These are phyloP conservation scores for Phaeosphaeriaceae sp. DNA, from an alignment of 2,329 filamentous ascomycete genomes.

Conservation along the genomic window DNA sequence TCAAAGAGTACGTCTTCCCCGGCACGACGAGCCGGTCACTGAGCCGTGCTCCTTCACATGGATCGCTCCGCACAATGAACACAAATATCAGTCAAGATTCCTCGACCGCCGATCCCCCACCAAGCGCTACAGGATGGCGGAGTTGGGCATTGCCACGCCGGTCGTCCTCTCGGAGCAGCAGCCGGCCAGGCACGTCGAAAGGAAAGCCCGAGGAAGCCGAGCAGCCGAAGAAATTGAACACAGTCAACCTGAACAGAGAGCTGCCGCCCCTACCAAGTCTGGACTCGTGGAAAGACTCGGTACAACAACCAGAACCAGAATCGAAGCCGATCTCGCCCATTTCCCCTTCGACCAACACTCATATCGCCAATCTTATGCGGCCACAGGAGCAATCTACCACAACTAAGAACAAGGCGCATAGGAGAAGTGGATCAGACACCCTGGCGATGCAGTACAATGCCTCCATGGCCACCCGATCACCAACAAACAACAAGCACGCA, in stretches of 20 bases:
- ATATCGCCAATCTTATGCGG: constrained; percentile 49
- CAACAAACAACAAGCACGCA: constrained; percentile 22
- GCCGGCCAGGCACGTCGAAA: constrained; percentile 38
- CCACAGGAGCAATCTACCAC: constrained; percentile 38
- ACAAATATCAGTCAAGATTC: constrained; percentile 12
- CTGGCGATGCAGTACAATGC: constrained; percentile 32
- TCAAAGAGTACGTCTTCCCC: constrained; percentile 53
- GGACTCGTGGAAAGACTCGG: constrained; percentile 46
- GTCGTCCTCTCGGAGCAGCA: constrained; percentile 41
- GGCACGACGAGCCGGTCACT: constrained; percentile 32
- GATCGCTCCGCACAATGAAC: constrained; percentile 33
- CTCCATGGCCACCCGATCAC: constrained; percentile 21
- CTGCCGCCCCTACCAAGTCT: constrained; percentile 56
- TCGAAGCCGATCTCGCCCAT: constrained; percentile 39
- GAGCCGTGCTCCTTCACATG: constrained; percentile 44
- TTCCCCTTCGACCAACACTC: constrained; percentile 20
- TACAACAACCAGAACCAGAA: constrained; percentile 15
- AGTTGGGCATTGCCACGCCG: constrained; percentile 47
- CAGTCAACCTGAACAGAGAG: constrained; percentile 55
- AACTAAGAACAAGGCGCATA: constrained; percentile 34
- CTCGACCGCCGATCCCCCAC: constrained; percentile 30
- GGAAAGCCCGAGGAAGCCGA: constrained; percentile 27
- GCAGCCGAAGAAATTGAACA: constrained; percentile 35
- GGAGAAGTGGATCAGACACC: constrained; percentile 39
- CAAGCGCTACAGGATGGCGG: constrained; percentile 45